phyloP scores from a whole-genome alignment of 202 grass and related monocot species.

The Panicum virgatum region DNA sequence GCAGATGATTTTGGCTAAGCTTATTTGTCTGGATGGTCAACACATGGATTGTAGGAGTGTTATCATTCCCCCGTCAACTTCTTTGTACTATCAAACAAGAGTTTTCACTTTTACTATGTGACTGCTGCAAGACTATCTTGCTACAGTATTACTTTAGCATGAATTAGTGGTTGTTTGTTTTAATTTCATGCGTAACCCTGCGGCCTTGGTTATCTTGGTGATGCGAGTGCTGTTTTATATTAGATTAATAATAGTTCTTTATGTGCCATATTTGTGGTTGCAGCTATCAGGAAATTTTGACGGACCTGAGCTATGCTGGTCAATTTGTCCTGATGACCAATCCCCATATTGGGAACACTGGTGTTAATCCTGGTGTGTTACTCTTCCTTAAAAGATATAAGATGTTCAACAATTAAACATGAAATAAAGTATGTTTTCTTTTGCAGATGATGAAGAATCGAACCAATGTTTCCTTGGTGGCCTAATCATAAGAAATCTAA shows the following conservation, averaged over 20 bases:
- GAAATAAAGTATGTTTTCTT: conserved; percentile 11
- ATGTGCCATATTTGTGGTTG: not conserved
- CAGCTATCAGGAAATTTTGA: conserved; percentile 98
- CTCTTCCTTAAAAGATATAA: conserved; percentile 14
- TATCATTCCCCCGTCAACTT: not conserved
- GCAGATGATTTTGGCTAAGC: not conserved
- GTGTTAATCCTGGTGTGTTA: conserved; percentile 73
- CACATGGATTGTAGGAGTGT: not conserved
- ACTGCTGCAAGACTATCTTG: not conserved
- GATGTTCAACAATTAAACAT: not conserved
- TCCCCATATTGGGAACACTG: conserved; percentile 98
- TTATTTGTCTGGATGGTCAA: not conserved
- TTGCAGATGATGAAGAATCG: conserved; percentile 91
- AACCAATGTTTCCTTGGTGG: conserved; percentile 81
- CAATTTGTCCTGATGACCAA: conserved; percentile 99
- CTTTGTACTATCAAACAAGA: not conserved
- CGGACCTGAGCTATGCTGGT: conserved; percentile 92
- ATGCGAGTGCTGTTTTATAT: not conserved
- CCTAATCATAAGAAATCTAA: conserved; percentile 83
- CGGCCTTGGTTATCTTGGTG: not conserved
- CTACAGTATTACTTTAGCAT: not conserved
- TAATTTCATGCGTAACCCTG: not conserved
- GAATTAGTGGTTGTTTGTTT: not conserved
- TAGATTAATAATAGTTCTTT: not conserved
- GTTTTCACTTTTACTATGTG: not conserved